These are phyloP conservation scores for Sutorius eximius DNA, from an alignment of 1,284 basidiomycete genomes.

Conservation along the genomic window DNA sequence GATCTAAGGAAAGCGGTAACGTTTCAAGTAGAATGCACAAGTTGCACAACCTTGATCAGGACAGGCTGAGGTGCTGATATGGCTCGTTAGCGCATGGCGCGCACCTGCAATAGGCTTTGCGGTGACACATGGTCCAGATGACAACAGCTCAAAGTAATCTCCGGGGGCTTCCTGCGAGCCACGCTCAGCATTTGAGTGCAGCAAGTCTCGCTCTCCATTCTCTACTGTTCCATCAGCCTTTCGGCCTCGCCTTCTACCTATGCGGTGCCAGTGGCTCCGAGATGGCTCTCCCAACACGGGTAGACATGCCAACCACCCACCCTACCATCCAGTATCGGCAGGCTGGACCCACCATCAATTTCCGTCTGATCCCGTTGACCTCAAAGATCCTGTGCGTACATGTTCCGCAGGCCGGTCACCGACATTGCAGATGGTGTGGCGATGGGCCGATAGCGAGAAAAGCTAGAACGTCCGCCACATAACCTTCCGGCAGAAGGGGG, in stretches of 20 bases:
- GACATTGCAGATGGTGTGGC: neutral
- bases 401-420: neutral
- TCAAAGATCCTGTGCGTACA: neutral
- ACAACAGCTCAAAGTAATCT: no score
- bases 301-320: neutral
- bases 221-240: neutral
- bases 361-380: neutral
- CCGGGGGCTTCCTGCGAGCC: neutral
- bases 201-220: neutral
- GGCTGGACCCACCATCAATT: no score
- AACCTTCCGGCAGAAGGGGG: neutral
- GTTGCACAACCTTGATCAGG: neutral
- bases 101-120: no score
- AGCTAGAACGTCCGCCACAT: neutral
- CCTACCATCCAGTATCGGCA: neutral
- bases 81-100: no score
- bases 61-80: neutral
- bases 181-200: neutral
- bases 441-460: neutral
- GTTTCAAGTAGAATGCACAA: neutral
- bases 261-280: no score
- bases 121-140: no score
- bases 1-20: neutral
- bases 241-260: neutral
- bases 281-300: neutral